phyloP scores from a whole-genome alignment of 1,139 yeast species.

The Nakaseomyces glabratus region DNA sequence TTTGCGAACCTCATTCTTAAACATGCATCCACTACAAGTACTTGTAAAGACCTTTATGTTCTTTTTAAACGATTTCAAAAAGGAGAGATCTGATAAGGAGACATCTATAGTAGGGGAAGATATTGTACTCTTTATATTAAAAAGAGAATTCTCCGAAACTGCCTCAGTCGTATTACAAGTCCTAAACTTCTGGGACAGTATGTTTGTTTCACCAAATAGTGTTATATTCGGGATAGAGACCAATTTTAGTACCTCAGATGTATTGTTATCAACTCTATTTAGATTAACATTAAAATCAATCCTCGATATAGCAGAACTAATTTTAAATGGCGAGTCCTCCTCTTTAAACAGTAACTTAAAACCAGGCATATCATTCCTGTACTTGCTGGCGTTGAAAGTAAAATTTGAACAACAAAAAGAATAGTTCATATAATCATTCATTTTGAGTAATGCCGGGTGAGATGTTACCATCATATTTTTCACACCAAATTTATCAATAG shows the following conservation, averaged over 20 bases:
- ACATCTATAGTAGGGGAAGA: slow-evolving; percentile 38
- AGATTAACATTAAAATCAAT: slow-evolving; percentile 37
- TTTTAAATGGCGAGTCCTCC: slow-evolving; percentile 46
- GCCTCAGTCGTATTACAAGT: slow-evolving; percentile 31
- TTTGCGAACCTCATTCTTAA: slow-evolving; percentile 18
- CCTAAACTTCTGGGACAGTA: slow-evolving; percentile 38
- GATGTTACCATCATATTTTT: slow-evolving; percentile 19
- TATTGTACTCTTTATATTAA: slow-evolving; percentile 41
- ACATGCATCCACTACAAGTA: slow-evolving; percentile 10
- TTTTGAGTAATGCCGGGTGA: slow-evolving; percentile 16
- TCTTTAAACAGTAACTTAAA: slow-evolving; percentile 48
- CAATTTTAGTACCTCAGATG: slow-evolving; percentile 33
- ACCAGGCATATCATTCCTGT: slow-evolving; percentile 41
- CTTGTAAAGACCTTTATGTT: slow-evolving; percentile 25
- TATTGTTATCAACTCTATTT: slow-evolving; percentile 21
- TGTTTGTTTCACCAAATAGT: slow-evolving; percentile 47
- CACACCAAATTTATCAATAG: slow-evolving; percentile 20
- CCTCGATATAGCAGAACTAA: slow-evolving; percentile 36
- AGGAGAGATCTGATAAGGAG: slow-evolving; percentile 31
- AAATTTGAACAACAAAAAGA: slow-evolving; percentile 22
- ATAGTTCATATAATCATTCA: slow-evolving; percentile 19
- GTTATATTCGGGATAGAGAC: slow-evolving; percentile 46
- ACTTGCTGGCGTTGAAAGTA: slow-evolving; percentile 25
- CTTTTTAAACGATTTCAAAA: slow-evolving; percentile 27
- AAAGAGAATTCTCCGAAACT: neutral